Conservation (phyloP, 2,329 filamentous ascomycete genomes). For the Fusarium guadeloupense region DNA sequence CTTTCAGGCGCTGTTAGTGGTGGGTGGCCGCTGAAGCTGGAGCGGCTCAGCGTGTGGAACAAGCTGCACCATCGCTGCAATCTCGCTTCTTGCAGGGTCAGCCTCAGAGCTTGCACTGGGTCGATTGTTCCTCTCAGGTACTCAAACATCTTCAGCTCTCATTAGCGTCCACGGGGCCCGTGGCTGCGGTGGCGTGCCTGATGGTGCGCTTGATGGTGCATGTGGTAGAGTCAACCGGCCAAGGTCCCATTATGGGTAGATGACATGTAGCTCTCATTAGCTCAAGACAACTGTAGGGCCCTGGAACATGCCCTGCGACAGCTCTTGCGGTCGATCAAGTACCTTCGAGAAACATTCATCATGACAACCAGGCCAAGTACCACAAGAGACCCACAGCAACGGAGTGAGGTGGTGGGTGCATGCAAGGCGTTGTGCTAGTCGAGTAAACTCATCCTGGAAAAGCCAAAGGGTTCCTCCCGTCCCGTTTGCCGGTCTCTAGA, state of each 20-base stretch:
- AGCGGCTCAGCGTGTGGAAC: not conserved
- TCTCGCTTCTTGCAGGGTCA: not conserved
- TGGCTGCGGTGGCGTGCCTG: slow-evolving; percentile 43
- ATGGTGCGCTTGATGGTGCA: slow-evolving; percentile 33
- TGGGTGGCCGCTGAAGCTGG: not conserved
- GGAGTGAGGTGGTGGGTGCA: slow-evolving; percentile 41
- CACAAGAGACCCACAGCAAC: slow-evolving; percentile 33
- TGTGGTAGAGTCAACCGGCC: slow-evolving; percentile 26
- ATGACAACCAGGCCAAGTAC: slow-evolving; percentile 26
- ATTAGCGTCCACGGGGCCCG: slow-evolving; percentile 40
- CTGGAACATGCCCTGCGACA: slow-evolving; percentile 6
- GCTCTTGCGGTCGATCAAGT: slow-evolving; percentile 5
- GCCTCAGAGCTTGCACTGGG: not conserved
- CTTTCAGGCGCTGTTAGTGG: not conserved
- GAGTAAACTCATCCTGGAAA: slow-evolving; percentile 38
- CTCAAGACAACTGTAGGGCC: not conserved
- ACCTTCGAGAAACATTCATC: slow-evolving; percentile 10
- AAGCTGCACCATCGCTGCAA: not conserved
- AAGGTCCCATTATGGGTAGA: slow-evolving; percentile 24
- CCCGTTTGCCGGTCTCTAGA: slow-evolving; percentile 37
- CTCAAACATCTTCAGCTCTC: slow-evolving; percentile 22
- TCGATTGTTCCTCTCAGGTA: slow-evolving; percentile 18
- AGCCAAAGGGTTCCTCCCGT: slow-evolving; percentile 44
- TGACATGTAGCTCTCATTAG: slow-evolving; percentile 10
- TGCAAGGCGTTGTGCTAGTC: slow-evolving; percentile 43